phyloP scores from a whole-genome alignment of 1,139 yeast genomes.

The Nakaseomyces nivariensis region DNA sequence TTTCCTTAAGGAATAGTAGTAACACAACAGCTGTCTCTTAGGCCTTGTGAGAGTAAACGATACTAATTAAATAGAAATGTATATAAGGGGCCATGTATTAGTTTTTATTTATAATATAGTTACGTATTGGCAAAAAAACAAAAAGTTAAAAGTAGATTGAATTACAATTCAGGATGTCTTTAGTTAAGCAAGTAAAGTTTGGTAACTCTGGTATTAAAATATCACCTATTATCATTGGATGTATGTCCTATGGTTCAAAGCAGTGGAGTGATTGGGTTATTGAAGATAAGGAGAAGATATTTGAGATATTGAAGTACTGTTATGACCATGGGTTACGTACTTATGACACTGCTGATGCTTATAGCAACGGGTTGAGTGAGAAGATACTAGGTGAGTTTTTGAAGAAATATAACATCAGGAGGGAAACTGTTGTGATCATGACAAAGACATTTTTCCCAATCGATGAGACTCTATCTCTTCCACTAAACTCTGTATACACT shows the following conservation, averaged over 20 bases:
- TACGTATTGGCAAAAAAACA: too few species aligned
- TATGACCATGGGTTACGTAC: constrained; percentile 39
- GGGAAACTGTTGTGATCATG: constrained; percentile 34
- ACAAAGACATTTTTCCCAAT: constrained; percentile 28
- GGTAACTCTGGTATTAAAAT: constrained; percentile 36
- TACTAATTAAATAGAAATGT: too few species aligned
- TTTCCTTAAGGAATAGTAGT: too few species aligned
- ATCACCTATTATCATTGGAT: constrained; percentile 41
- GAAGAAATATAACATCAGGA: constrained; percentile 30
- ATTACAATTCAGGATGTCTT: not conserved
- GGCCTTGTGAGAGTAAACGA: too few species aligned
- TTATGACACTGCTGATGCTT: constrained; percentile 37
- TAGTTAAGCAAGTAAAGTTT: constrained; percentile 9
- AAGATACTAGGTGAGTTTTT: constrained; percentile 33
- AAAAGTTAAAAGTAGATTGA: too few species aligned
- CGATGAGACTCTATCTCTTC: constrained; percentile 15
- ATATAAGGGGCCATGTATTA: too few species aligned
- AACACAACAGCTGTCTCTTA: too few species aligned
- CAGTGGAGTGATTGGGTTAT: constrained; percentile 37
- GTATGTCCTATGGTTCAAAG: constrained; percentile 41
- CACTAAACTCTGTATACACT: not conserved
- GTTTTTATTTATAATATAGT: too few species aligned
- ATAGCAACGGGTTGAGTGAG: constrained; percentile 35
- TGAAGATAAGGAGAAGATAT: constrained; percentile 29
- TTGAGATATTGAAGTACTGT: constrained; percentile 33